These are phyloP conservation scores for Coemansia sp. DNA, from an alignment of 192 early-diverging fungal species.

Conservation along the genomic window DNA sequence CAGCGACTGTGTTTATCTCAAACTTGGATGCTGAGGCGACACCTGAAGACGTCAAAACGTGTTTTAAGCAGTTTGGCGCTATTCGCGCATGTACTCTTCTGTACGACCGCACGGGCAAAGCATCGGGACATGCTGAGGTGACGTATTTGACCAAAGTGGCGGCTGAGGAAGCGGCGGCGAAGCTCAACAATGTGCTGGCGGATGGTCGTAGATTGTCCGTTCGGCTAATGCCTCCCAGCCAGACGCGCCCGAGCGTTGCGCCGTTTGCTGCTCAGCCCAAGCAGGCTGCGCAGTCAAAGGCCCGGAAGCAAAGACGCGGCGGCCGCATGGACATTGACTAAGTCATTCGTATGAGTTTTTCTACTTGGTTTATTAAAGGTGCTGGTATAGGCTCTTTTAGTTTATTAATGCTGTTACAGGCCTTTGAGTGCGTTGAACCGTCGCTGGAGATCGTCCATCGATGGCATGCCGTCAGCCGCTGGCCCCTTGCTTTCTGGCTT, in stretches of 20 bases:
- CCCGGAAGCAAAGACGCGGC: constrained; percentile 21
- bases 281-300: neutral
- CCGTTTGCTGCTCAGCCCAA: constrained; percentile 8
- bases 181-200: constrained; percentile 49
- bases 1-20: constrained; percentile 46
- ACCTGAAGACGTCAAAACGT: constrained; percentile 54
- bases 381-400: constrained; percentile 46
- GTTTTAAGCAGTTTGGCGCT: constrained; percentile 54
- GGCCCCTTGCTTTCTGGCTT: constrained; percentile 11
- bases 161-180: constrained; percentile 44
- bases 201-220: constrained; percentile 49
- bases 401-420: constrained; percentile 15
- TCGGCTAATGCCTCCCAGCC: constrained; percentile 15
- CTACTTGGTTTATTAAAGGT: neutral
- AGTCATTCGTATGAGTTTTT: neutral
- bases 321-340: constrained; percentile 49
- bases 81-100: constrained; percentile 51
- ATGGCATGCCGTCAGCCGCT: constrained; percentile 50
- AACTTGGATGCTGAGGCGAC: constrained; percentile 54
- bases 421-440: constrained; percentile 75
- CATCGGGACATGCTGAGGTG: constrained; percentile 53
- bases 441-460: constrained; percentile 74
- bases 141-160: constrained; percentile 39
- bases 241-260: constrained; percentile 7
- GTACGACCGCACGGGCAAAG: constrained; percentile 42